Base-by-base conservation (phyloP, 805 yeast genomes). In the Yamadazyma takamatsuzukensis region DNA sequence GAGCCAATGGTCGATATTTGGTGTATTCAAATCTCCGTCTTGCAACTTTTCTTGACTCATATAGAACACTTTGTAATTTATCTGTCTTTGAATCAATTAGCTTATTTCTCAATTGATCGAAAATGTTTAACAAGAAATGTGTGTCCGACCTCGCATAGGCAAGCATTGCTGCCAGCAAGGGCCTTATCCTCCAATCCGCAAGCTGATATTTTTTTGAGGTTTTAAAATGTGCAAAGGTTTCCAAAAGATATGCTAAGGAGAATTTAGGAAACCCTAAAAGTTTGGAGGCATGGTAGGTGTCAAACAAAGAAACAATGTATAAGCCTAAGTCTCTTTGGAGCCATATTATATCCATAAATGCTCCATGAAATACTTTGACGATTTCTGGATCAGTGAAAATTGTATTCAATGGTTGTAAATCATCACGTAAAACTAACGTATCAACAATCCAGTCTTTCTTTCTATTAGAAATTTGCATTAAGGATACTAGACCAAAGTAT, bases 281-380 rank as follows among this genome's bases (percentile, higher is more conserved):
- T 40, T 75, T 78, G 0, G 96, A 77, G 0, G 98, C 98, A 60
- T 82, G 89, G 54, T 73, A 90, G 0, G 98, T 93, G 57, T 93
- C 99, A 55, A 93, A 90, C 18, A 93, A 59, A 27, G 89, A 74
- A 4, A 93, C 98, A 5, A 93, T 63, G 49, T 93, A 93, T 7
- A 93, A 57, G 0, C 99, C 99, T 35, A 93, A 69, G 52, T 93
- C 98, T 43, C 97, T 70, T 62, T 93, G 99, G 21, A 93, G 66
- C 99, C 99, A 93, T 27, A 87, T 80, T 4, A 93, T 83, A 66
- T 93, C 99, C 95, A 87, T 88, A 46, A 77, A 80, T 0, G 98
- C 96, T 40, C 99, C 99, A 56, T 93, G 99, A 44, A 93, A 78
- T 1, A 93, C 94, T 53, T 93, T 93, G 18, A 86, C 65, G 19